Evolutionary conservation across 345 rosid genomes (phyloP), one percentile per base, ranked within the genome.

Genomic region (Syzygium grande): DNA sequence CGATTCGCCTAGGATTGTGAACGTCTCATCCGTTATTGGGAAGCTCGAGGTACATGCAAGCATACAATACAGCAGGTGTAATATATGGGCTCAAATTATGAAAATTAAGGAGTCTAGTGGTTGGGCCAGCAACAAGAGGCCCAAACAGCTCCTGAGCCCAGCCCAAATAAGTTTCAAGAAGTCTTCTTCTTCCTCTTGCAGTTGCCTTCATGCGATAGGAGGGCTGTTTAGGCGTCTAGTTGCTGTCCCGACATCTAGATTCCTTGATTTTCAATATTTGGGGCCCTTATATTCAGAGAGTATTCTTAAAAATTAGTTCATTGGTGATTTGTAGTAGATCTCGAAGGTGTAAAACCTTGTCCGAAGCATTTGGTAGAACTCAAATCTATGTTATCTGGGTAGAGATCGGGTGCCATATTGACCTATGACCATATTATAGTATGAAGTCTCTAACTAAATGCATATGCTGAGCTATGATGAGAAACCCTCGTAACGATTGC

Each of bases 1-100:
- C 12, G 89, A 92, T 73, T 91, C 91, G 4, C 91, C 95, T 13
- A 91, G 92, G 83, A 89, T 94, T 52, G 94, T 93, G 85, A 94
- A 84, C 86, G 90, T 94, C 51, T 92, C 95, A 41, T 92, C 95
- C n/a, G 10, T 84, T 84, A 29, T 65, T 88, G 95, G 92, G 55
- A 68, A 85, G 89, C 86, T 94, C 14, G 53, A 88, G 94, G 94
- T 92, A 92, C 41, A 17, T 22, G 29, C 22, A 86, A 22, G 55
- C 11, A 41, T 19, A 13, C 8, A 8, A 4, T 11, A 51, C 41
- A 78, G 23, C 2, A n/a, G 27, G 49, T n/a, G 59, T n/a, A 22
- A 23, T 3, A n/a, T 41, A 84, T 30, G 58, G 15, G 52, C 55
- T 22, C 27, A 46, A 10, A 52, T 15, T 12, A 12, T 2, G 15